Evolutionary conservation across 805 yeast species (phyloP).

Genomic region (Sugiyamaella lignohabitans): DNA sequence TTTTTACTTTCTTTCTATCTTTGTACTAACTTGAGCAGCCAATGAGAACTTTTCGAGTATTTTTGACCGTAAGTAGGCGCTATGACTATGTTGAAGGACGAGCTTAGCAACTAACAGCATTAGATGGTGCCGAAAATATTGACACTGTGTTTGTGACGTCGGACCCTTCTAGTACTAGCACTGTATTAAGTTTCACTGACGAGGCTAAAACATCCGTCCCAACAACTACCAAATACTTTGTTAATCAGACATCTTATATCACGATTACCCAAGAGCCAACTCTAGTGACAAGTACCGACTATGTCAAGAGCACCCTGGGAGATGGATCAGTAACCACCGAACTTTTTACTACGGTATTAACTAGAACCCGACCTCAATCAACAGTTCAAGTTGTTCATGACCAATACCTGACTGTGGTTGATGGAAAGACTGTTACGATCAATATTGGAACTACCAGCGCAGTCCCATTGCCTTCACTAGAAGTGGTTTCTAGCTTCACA

Average conservation of each 20-base stretch:
- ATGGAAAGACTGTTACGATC: background rate
- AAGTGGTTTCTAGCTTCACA: too few species aligned
- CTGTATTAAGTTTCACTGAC: background rate
- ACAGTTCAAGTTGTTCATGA: background rate
- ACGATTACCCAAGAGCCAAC: background rate
- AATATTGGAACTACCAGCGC: background rate
- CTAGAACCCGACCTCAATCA: background rate
- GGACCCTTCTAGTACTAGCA: background rate
- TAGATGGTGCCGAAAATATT: background rate
- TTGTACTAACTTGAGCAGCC: slow-evolving; percentile 1
- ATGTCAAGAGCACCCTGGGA: background rate
- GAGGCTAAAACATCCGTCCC: background rate
- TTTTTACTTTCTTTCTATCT: background rate
- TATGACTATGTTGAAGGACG: background rate
- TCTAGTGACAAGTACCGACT: background rate
- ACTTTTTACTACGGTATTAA: background rate
- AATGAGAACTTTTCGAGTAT: background rate
- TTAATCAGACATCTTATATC: background rate
- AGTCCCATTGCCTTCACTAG: background rate
- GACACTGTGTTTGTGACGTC: background rate
- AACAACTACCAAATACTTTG: background rate
- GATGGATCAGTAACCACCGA: background rate
- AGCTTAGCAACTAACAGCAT: background rate
- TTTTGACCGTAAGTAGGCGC: background rate
- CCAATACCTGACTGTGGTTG: background rate